A percentile compares a stretch with the other conserved stretches of the same genome.
Evolutionary conservation across 768 basidiomycete genomes (phyloP).

Genomic region (Rhodotorula taiwanensis): DNA sequence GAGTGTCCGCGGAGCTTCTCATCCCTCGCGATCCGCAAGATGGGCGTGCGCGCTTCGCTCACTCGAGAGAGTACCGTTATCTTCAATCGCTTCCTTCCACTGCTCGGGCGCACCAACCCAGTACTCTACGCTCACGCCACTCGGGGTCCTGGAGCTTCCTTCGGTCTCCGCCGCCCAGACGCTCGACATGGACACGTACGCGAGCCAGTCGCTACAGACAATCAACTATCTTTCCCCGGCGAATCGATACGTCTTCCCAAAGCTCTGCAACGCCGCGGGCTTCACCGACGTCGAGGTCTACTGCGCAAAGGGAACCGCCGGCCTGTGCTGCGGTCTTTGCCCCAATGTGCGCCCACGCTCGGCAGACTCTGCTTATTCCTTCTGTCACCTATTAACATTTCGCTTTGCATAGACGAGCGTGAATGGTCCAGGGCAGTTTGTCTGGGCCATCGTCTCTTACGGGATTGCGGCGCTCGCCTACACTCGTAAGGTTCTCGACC

Average conservation of each 20-base stretch:
- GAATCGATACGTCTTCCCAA: constrained; percentile 1
- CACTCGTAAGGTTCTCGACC: neutral
- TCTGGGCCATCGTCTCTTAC: constrained; percentile 11
- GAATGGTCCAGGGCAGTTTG: constrained; percentile 1
- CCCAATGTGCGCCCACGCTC: no score
- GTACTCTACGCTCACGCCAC: neutral
- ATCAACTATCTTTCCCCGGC: neutral
- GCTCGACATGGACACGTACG: constrained; percentile 11
- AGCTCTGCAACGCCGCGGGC: neutral
- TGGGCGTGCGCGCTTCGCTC: no score
- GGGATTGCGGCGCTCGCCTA: neutral
- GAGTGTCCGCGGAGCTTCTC: neutral
- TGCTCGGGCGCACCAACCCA: neutral
- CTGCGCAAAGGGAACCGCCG: constrained; percentile 1
- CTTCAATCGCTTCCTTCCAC: no score
- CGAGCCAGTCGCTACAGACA: constrained; percentile 5
- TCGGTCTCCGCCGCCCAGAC: no score
- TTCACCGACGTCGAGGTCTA: constrained; percentile 22
- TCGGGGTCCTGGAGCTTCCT: no score
- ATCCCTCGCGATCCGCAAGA: no score
- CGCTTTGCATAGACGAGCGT: no score
- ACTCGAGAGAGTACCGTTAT: no score
- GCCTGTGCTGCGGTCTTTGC: constrained; percentile 14
- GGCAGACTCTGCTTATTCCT: no score
- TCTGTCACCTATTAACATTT: no score